These are phyloP conservation scores for Chrysochromulina tobinii DNA, from an alignment of 78 protist species.

Conservation along the genomic window DNA sequence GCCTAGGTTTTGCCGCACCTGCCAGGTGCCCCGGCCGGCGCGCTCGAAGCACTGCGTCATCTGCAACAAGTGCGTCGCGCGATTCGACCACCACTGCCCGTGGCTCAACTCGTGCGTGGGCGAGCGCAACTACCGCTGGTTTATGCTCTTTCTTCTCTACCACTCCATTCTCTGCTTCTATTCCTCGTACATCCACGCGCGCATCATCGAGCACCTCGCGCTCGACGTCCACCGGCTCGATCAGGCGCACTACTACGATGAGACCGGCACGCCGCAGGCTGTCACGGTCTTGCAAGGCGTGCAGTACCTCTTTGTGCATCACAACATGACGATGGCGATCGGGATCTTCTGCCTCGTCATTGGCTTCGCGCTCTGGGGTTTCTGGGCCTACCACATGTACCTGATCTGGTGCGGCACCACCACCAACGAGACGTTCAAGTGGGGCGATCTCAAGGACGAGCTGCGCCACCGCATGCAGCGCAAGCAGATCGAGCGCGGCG, in stretches of 20 bases:
- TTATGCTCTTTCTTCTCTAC: conserved; percentile 18
- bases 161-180: conserved; percentile 27
- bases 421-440: conserved; percentile 42
- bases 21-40: conserved; percentile 48
- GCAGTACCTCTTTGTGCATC: background rate
- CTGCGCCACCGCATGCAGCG: background rate
- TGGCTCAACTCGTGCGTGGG: conserved; percentile 90
- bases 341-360: conserved; percentile 7
- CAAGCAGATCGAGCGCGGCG: background rate
- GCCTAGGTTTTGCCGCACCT: conserved; percentile 32
- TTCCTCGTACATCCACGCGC: background rate
- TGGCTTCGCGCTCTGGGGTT: background rate
- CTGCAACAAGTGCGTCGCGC: conserved; percentile 70
- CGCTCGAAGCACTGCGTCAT: conserved; percentile 68
- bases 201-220: background rate
- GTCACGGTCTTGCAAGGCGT: background rate
- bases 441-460: background rate
- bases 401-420: conserved; percentile 4
- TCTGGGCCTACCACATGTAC: conserved; percentile 9
- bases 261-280: background rate
- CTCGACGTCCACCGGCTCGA: background rate
- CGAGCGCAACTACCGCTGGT: conserved; percentile 36
- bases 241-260: background rate
- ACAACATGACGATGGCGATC: background rate
- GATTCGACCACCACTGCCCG: conserved; percentile 94